Conservation (phyloP, 2,329 filamentous ascomycete genomes). For the Talaromyces rugulosus region DNA sequence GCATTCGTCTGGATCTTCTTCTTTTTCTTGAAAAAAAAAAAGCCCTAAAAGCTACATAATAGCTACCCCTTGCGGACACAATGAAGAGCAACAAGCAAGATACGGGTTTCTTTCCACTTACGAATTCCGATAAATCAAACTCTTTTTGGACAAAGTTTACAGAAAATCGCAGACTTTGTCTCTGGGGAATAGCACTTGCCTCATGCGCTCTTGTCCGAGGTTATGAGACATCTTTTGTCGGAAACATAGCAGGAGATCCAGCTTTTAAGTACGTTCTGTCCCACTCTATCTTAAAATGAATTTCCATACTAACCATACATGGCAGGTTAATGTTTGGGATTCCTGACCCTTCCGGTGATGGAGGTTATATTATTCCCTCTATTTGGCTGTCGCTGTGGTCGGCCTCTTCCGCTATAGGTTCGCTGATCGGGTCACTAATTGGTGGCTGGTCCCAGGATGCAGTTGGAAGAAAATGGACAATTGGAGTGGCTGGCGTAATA, state of each 20-base stretch:
- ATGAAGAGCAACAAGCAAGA: background rate
- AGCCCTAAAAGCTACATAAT: background rate
- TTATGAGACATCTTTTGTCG: background rate
- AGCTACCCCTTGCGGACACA: background rate
- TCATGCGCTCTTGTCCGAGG: background rate
- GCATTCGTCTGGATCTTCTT: no score
- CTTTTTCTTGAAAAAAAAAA: background rate
- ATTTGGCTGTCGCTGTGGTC: constrained; percentile 43
- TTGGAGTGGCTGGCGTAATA: constrained; percentile 31
- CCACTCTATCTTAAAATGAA: background rate
- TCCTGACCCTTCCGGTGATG: constrained; percentile 15
- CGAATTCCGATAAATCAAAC: background rate
- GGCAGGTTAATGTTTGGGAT: background rate
- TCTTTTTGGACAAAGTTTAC: background rate
- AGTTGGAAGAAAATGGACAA: constrained; percentile 31
- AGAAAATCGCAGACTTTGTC: background rate
- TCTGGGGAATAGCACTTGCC: background rate
- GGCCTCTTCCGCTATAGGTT: constrained; percentile 33
- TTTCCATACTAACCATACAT: background rate
- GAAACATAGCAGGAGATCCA: background rate
- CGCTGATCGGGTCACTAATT: constrained; percentile 31
- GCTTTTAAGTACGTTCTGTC: background rate
- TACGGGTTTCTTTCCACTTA: background rate
- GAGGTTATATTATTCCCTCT: constrained; percentile 33
- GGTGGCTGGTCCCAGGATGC: constrained; percentile 38